Evolutionary conservation across 331 rosid genomes (phyloP).

Genomic region (Quercus lobata): DNA sequence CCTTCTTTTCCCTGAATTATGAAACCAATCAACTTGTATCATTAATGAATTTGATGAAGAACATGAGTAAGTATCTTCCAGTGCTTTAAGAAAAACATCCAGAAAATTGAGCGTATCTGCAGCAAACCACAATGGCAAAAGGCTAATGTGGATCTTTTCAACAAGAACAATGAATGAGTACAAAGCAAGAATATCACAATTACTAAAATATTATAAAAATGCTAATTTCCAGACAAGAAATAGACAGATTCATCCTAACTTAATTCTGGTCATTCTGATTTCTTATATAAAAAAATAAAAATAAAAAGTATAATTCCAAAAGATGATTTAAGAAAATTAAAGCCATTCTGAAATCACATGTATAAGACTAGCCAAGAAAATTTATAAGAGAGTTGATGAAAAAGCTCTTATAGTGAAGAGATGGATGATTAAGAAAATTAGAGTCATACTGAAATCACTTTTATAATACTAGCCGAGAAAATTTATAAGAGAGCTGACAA

Average conservation of each 20-base stretch:
- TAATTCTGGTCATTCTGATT: neutral
- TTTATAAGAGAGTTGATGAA: neutral
- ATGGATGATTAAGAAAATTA: no score
- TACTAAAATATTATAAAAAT: neutral
- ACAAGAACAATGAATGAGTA: neutral
- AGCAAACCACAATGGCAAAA: slow-evolving; percentile 81
- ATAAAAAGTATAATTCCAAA: neutral
- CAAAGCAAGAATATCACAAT: neutral
- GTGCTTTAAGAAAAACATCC: slow-evolving; percentile 17
- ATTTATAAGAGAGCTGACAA: no score
- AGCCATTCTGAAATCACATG: neutral
- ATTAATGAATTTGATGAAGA: slow-evolving; percentile 25
- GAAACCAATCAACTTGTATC: slow-evolving; percentile 26
- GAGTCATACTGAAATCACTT: no score
- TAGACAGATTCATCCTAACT: neutral
- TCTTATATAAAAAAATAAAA: neutral
- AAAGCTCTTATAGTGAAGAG: no score
- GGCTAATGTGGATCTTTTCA: slow-evolving; percentile 58
- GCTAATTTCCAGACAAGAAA: neutral
- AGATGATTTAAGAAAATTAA: neutral
- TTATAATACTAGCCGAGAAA: no score
- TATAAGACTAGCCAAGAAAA: neutral
- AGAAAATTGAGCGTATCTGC: slow-evolving; percentile 47
- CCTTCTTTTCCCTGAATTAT: slow-evolving; percentile 62
- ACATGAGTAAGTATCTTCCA: slow-evolving; percentile 21